Conservation (phyloP, 176 grass and related monocot genomes). For the Phoenix dactylifera region DNA sequence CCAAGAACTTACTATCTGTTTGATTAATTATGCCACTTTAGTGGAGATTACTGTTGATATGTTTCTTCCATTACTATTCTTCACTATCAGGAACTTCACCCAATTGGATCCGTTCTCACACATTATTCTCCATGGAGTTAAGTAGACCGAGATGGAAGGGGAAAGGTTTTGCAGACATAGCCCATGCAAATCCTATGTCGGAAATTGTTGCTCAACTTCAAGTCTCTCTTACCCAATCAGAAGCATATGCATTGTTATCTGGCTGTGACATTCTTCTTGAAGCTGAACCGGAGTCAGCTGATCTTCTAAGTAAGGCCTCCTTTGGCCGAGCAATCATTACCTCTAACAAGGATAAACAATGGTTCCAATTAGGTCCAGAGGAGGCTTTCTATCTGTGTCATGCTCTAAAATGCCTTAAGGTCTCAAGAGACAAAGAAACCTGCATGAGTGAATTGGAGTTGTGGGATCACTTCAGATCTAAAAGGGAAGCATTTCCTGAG, state of each 20-base stretch:
- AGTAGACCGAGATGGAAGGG: conserved; percentile 39
- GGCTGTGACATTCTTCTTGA: conserved; percentile 8
- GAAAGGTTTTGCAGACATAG: conserved; percentile 32
- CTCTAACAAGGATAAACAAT: conserved; percentile 4
- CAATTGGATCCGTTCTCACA: no score
- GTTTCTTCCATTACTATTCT: no score
- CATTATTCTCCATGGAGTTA: conserved; percentile 3
- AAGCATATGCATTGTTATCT: conserved; percentile 6
- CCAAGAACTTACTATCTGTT: no score
- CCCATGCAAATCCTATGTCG: conserved; percentile 40
- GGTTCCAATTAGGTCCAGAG: conserved; percentile 47
- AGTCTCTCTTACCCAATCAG: conserved; percentile 9
- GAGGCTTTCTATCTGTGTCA: conserved; percentile 57
- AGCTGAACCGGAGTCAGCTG: not conserved
- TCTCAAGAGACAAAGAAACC: conserved; percentile 5
- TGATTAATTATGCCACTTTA: no score
- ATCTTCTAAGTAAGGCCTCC: conserved; percentile 22
- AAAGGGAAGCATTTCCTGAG: conserved; percentile 30
- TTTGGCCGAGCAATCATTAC: conserved; percentile 28
- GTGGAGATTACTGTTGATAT: no score
- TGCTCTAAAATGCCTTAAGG: conserved; percentile 26
- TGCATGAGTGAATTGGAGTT: conserved; percentile 14
- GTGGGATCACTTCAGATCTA: conserved; percentile 32
- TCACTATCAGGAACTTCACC: no score
- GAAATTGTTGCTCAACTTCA: conserved; percentile 29